These are phyloP conservation scores for Madurella fahalii DNA, from an alignment of 2,329 filamentous ascomycete genomes.

Conservation along the genomic window DNA sequence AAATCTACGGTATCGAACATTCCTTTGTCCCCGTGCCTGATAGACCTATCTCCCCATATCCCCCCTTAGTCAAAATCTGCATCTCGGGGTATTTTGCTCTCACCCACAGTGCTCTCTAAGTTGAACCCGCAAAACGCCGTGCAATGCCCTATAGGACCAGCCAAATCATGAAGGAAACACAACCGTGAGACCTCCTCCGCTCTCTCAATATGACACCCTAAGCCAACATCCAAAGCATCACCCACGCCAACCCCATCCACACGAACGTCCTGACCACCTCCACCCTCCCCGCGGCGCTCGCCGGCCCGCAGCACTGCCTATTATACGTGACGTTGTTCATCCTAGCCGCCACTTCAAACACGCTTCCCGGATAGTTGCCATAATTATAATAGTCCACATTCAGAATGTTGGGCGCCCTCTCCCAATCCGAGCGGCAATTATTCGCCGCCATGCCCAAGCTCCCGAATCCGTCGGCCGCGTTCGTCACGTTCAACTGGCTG, in stretches of 20 bases:
- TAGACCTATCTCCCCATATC: too few relatives aligned
- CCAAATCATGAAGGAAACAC: neutral
- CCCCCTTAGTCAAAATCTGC: neutral
- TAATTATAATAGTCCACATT: conserved; percentile 84
- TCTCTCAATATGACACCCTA: neutral
- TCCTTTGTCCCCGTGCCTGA: too few relatives aligned
- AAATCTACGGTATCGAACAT: too few relatives aligned
- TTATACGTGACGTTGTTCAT: conserved; percentile 69
- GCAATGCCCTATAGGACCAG: conserved; percentile 14
- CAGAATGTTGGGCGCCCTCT: conserved; percentile 68
- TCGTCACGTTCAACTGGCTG: conserved; percentile 66
- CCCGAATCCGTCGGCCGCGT: conserved; percentile 60
- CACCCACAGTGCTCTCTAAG: neutral
- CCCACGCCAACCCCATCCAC: conserved; percentile 14
- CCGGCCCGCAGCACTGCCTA: conserved; percentile 51
- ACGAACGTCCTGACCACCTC: conserved; percentile 8
- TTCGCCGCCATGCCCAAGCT: conserved; percentile 61
- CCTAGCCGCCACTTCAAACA: conserved; percentile 68
- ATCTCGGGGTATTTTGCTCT: neutral
- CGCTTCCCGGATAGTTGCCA: conserved; percentile 62
- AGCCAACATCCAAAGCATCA: conserved; percentile 14
- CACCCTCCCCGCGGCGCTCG: conserved; percentile 52
- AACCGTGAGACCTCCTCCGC: neutral
- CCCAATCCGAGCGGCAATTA: conserved; percentile 62
- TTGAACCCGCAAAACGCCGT: conserved; percentile 19